Evolutionary conservation across 1,284 basidiomycete genomes (phyloP).

Genomic region (Naganishia sp.): DNA sequence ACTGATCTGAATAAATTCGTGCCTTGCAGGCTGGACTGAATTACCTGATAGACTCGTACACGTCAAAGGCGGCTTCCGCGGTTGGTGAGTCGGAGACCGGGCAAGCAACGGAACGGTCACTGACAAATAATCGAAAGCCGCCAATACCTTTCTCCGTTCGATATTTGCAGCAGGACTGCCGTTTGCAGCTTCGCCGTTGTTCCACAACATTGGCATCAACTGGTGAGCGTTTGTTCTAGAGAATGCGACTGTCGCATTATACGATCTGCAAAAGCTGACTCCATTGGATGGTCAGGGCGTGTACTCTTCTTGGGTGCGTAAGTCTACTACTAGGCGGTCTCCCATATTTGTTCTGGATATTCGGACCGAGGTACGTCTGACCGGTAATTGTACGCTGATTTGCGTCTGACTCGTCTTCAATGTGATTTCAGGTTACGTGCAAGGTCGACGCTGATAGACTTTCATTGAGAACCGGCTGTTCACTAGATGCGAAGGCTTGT

Average conservation of each 20-base stretch:
- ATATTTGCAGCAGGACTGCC: constrained; percentile 52
- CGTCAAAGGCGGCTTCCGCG: constrained; percentile 60
- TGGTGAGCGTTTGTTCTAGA: constrained; percentile 36
- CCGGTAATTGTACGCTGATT: not conserved
- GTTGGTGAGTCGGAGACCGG: constrained; percentile 1
- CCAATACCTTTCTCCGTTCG: constrained; percentile 53
- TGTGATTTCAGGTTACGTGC: constrained; percentile 15
- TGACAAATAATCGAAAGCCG: constrained; percentile 34
- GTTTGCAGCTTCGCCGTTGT: constrained; percentile 47
- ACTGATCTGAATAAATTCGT: no score
- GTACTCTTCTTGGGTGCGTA: constrained; percentile 47
- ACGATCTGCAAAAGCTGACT: no score
- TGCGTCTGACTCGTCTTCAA: not conserved
- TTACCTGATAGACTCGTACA: constrained; percentile 68
- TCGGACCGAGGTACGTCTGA: constrained; percentile 22
- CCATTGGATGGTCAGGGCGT: constrained; percentile 36
- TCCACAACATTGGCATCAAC: constrained; percentile 49
- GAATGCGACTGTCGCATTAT: no score
- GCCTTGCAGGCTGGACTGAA: constrained; percentile 43
- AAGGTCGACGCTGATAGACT: constrained; percentile 30
- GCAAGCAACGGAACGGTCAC: not conserved
- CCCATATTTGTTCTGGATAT: constrained; percentile 31
- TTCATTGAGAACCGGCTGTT: not conserved
- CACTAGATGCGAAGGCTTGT: no score
- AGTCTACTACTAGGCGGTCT: constrained; percentile 35